Evolutionary conservation across 805 yeast species (phyloP), one percentile per base, ranked within the genome.

Genomic region (Candida germanica): DNA sequence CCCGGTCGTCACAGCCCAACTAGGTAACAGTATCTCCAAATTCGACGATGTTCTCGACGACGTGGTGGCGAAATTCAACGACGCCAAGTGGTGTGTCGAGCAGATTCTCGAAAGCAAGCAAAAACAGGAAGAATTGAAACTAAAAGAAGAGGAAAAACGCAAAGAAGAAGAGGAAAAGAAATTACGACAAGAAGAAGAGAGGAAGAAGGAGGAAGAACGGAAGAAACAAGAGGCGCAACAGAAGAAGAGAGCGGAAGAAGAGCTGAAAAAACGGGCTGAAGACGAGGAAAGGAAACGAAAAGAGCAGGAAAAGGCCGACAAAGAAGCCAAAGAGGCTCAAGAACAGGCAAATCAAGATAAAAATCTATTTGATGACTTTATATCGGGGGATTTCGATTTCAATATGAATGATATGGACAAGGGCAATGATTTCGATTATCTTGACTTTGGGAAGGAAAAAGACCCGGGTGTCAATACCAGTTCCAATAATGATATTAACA

Each of bases 1-100:
- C 4, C 63, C 66, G 5, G 53, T 57, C 13, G 59, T 67, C 17
- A 59, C 62, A 9, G 50, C 53, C 8, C 71, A 64, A 40, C 50
- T 67, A 16, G 46, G 62, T 9, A 48, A 46, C 30, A 58, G 59
- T 40, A 54, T 67, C n/a, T 44, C 53, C 27, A 58, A 57, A 30
- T 66, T 67, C 39, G 72, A 67, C 41, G 68, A 56, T 36, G 56
- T 66, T 20, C 52, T 67, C n/a, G 73, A 67, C 43, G 72, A 67
- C 6, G 62, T 71, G 2, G 52, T 60, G 8, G 40, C 56, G 35
- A 66, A 66, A 43, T 61, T 67, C 42, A 66, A 66, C 44, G 72
- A 67, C 33, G 64, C 70, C 2, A 50, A 54, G 25, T 67, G 73
- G 73, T 67, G 72, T 38, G 50, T 67, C 4, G 71, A 59, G 37